phyloP scores from a whole-genome alignment of 2,329 filamentous ascomycete species.

The Fusarium sp. region DNA sequence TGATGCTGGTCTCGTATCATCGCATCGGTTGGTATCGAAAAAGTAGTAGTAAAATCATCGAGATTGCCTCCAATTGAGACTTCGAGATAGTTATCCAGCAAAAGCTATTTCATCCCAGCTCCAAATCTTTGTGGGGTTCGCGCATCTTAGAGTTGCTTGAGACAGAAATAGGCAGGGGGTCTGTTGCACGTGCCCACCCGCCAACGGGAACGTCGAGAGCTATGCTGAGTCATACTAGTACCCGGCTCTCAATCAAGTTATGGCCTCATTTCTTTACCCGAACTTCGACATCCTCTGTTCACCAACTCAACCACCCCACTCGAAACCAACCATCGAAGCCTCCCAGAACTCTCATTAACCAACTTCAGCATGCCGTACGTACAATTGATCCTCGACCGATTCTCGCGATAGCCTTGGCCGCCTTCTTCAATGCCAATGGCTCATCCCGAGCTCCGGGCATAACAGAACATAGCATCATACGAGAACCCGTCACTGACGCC shows the following conservation, averaged over 20 bases:
- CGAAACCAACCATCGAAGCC: conserved; percentile 37
- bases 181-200: conserved; percentile 32
- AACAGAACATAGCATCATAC: conserved; percentile 41
- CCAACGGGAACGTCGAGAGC: conserved; percentile 38
- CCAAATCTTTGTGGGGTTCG: conserved; percentile 29
- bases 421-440: conserved; percentile 43
- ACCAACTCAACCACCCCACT: conserved; percentile 43
- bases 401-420: conserved; percentile 13
- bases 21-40: conserved; percentile 27
- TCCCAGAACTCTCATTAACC: conserved; percentile 39
- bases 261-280: conserved; percentile 54
- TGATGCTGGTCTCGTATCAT: conserved; percentile 34
- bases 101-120: conserved; percentile 5
- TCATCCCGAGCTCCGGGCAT: conserved; percentile 15
- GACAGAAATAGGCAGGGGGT: not conserved
- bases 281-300: conserved; percentile 45
- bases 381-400: conserved; percentile 35
- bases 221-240: conserved; percentile 51
- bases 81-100: not conserved
- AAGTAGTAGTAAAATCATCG: conserved; percentile 5
- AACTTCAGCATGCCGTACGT: conserved; percentile 57
- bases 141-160: conserved; percentile 10
- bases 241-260: conserved; percentile 49
- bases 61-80: not conserved
- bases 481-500: conserved; percentile 45